phyloP scores from a whole-genome alignment of 1,139 yeast species.

The Blastobotrys illinoisensis region DNA sequence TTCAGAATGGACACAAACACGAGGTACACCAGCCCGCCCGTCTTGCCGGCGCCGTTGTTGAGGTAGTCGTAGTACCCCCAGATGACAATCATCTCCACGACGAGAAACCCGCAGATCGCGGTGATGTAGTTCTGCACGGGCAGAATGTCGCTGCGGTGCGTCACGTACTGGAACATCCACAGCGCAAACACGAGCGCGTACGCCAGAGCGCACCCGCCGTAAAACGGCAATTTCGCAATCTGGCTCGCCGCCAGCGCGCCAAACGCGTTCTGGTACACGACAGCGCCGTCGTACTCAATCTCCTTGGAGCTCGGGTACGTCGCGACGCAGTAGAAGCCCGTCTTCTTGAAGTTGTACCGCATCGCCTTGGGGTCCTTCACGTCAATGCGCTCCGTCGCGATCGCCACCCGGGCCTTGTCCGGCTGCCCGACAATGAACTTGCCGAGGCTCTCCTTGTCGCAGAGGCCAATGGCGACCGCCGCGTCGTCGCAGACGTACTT shows the following conservation, averaged over 20 bases:
- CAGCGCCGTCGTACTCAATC: slow-evolving; percentile 53
- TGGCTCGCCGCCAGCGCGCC: slow-evolving; percentile 88
- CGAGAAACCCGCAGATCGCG: slow-evolving; percentile 76
- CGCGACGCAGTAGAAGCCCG: slow-evolving; percentile 91
- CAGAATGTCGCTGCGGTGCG: slow-evolving; percentile 79
- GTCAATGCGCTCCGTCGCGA: slow-evolving; percentile 51
- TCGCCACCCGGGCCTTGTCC: slow-evolving; percentile 44
- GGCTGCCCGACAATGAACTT: slow-evolving; percentile 53
- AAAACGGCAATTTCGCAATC: slow-evolving; percentile 84
- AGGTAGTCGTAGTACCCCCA: slow-evolving; percentile 90
- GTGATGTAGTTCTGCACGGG: slow-evolving; percentile 88
- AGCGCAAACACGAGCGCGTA: slow-evolving; percentile 76
- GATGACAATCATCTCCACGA: slow-evolving; percentile 77
- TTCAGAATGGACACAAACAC: slow-evolving; percentile 72
- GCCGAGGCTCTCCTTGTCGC: slow-evolving; percentile 53
- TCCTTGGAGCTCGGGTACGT: slow-evolving; percentile 45
- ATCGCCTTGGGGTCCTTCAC: slow-evolving; percentile 56
- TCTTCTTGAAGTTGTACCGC: slow-evolving; percentile 58
- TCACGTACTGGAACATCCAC: slow-evolving; percentile 81
- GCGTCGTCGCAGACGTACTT: slow-evolving; percentile 71
- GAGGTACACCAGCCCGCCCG: slow-evolving; percentile 70
- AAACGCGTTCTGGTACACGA: slow-evolving; percentile 83
- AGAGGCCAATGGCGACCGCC: slow-evolving; percentile 55
- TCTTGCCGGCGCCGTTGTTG: slow-evolving; percentile 54
- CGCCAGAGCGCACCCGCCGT: slow-evolving; percentile 77